These are phyloP conservation scores for Beauveria scarabaeidicola DNA, from an alignment of 2,329 filamentous ascomycete genomes.

Conservation along the genomic window DNA sequence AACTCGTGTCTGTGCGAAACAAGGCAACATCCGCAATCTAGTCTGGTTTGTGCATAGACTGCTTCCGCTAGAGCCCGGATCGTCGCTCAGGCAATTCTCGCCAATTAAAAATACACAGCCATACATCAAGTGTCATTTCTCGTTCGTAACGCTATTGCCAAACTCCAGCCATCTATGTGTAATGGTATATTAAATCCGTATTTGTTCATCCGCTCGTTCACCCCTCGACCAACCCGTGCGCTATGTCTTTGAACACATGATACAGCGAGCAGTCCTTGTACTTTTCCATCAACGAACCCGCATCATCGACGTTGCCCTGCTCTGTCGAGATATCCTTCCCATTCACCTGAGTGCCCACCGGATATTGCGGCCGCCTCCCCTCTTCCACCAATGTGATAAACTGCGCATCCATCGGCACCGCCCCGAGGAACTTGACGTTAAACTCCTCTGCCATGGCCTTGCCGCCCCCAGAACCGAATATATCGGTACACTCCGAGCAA, in stretches of 20 bases:
- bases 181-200: neutral
- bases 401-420: constrained; percentile 85
- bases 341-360: constrained; percentile 55
- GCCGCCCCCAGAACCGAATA: constrained; percentile 88
- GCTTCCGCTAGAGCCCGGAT: neutral
- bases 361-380: constrained; percentile 54
- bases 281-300: constrained; percentile 54
- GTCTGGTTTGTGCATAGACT: no score
- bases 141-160: neutral
- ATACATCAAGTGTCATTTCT: neutral
- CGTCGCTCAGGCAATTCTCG: neutral
- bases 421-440: constrained; percentile 72
- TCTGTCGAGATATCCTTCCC: constrained; percentile 43
- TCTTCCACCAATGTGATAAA: constrained; percentile 85
- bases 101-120: neutral
- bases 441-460: constrained; percentile 84
- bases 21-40: neutral
- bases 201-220: constrained; percentile 9
- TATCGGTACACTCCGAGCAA: constrained; percentile 78
- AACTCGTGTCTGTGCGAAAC: neutral
- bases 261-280: constrained; percentile 64
- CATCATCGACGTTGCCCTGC: constrained; percentile 15
- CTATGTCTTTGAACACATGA: constrained; percentile 60
- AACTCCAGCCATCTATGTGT: neutral
- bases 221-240: constrained; percentile 31